These are phyloP conservation scores for Verruconis gallopava DNA, from an alignment of 2,329 filamentous ascomycete species.

Conservation along the genomic window DNA sequence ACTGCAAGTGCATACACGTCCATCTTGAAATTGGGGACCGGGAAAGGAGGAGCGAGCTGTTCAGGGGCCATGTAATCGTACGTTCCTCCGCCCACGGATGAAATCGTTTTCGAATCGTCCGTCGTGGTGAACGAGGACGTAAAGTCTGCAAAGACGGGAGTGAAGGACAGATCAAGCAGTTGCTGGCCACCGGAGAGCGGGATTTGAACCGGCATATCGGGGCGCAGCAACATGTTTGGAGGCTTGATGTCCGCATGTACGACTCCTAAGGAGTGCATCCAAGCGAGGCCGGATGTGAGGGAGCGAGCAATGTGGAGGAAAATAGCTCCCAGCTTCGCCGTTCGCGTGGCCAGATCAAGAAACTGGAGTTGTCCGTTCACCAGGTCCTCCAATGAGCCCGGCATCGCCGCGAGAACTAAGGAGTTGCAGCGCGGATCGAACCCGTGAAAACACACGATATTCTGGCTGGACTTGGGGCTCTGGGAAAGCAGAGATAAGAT, in stretches of 20 bases:
- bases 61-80: slow-evolving; percentile 34
- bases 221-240: slow-evolving; percentile 30
- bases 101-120: slow-evolving; percentile 13
- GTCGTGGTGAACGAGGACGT: slow-evolving; percentile 22
- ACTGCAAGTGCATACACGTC: slow-evolving; percentile 35
- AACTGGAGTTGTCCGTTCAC: slow-evolving; percentile 19
- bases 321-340: slow-evolving; percentile 22
- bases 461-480: neutral
- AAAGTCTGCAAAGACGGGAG: slow-evolving; percentile 31
- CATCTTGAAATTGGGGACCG: slow-evolving; percentile 20
- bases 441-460: slow-evolving; percentile 6
- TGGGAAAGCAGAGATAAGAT: slow-evolving; percentile 1
- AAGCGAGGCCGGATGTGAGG: slow-evolving; percentile 29
- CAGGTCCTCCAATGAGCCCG: slow-evolving; percentile 21
- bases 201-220: slow-evolving; percentile 12
- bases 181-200: slow-evolving; percentile 6
- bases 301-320: slow-evolving; percentile 29
- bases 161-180: slow-evolving; percentile 9
- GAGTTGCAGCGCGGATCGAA: slow-evolving; percentile 16
- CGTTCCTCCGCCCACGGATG: slow-evolving; percentile 29
- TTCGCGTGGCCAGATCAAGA: slow-evolving; percentile 18
- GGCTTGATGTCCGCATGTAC: slow-evolving; percentile 37
- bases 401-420: slow-evolving; percentile 22
- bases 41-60: slow-evolving; percentile 19
- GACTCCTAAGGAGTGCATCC: slow-evolving; percentile 27